A percentile compares a stretch with the other conserved stretches of the same genome.
phyloP scores from a whole-genome alignment of 2,329 filamentous ascomycete species.

The Chrysosporium keratinophilum region DNA sequence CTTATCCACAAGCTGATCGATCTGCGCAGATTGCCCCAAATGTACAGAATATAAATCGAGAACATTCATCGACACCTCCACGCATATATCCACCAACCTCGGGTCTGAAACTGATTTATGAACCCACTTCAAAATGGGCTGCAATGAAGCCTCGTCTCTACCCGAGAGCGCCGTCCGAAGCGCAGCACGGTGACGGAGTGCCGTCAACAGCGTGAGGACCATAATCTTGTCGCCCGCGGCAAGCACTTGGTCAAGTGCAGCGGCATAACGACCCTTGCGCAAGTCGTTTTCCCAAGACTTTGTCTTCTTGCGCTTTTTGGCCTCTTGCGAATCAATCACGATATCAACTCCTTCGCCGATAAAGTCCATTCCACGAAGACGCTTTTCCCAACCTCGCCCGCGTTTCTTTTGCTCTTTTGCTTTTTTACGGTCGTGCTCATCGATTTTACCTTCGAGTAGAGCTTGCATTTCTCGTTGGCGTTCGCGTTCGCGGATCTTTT shows the following conservation, averaged over 20 bases:
- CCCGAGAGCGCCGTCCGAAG: conserved; percentile 68
- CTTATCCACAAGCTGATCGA: conserved; percentile 59
- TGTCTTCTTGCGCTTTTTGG: conserved; percentile 55
- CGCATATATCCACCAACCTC: conserved; percentile 66
- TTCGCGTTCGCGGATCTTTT: conserved; percentile 65
- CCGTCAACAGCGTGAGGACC: conserved; percentile 67
- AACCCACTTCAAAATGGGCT: conserved; percentile 76
- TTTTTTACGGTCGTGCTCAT: conserved; percentile 62
- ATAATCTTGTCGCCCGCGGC: conserved; percentile 48
- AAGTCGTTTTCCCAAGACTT: conserved; percentile 72
- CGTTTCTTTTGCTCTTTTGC: conserved; percentile 57
- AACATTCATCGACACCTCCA: conserved; percentile 71
- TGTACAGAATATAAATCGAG: conserved; percentile 81
- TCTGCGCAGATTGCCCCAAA: conserved; percentile 59
- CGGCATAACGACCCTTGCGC: conserved; percentile 63
- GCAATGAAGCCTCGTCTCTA: conserved; percentile 68
- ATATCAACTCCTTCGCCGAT: conserved; percentile 78
- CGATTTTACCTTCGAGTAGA: conserved; percentile 64
- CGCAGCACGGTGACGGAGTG: conserved; percentile 77
- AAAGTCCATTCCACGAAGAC: conserved; percentile 62
- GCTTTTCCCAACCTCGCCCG: conserved; percentile 51
- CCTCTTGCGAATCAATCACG: conserved; percentile 64
- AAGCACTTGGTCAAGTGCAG: conserved; percentile 71
- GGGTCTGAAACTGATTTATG: conserved; percentile 72
- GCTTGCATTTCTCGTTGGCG: conserved; percentile 77